A percentile compares a stretch with the other conserved stretches of the same genome.
These are phyloP conservation scores for Taphrina confusa DNA, from an alignment of 1,139 yeast genomes.

Conservation along the genomic window DNA sequence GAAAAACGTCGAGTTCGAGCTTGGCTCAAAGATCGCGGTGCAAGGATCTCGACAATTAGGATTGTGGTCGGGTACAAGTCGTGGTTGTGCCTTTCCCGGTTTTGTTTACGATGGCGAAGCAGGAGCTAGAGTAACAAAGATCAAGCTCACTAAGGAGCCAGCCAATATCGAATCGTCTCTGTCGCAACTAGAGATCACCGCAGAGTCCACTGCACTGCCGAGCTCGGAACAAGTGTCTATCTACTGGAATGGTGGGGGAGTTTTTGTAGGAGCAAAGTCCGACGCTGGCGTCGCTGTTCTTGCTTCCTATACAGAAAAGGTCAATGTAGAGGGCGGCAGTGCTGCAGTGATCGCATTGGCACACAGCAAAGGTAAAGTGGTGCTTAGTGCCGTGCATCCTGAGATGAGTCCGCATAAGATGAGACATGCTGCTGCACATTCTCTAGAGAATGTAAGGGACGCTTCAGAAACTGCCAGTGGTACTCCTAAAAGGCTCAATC, in stretches of 20 bases:
- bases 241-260: slow-evolving; percentile 87
- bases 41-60: slow-evolving; percentile 77
- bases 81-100: slow-evolving; percentile 81
- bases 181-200: slow-evolving; percentile 44
- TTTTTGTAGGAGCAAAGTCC: slow-evolving; percentile 72
- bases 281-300: slow-evolving; percentile 62
- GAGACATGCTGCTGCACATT: slow-evolving; percentile 40
- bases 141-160: background rate
- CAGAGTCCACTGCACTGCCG: slow-evolving; percentile 34
- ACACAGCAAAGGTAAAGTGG: slow-evolving; percentile 72
- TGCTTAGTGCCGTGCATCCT: slow-evolving; percentile 87
- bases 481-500: background rate
- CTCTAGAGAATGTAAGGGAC: background rate
- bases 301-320: slow-evolving; percentile 60
- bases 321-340: slow-evolving; percentile 53
- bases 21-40: slow-evolving; percentile 67
- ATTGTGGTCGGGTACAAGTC: slow-evolving; percentile 76
- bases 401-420: slow-evolving; percentile 58
- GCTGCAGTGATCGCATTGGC: slow-evolving; percentile 69
- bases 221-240: slow-evolving; percentile 40
- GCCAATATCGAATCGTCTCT: background rate
- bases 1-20: slow-evolving; percentile 77
- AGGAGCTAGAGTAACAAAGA: slow-evolving; percentile 66
- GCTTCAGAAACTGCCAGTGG: slow-evolving; percentile 46
- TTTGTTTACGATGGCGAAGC: slow-evolving; percentile 72